phyloP scores from a whole-genome alignment of 805 yeast genomes.

The Ogataea nitratoaversa region DNA sequence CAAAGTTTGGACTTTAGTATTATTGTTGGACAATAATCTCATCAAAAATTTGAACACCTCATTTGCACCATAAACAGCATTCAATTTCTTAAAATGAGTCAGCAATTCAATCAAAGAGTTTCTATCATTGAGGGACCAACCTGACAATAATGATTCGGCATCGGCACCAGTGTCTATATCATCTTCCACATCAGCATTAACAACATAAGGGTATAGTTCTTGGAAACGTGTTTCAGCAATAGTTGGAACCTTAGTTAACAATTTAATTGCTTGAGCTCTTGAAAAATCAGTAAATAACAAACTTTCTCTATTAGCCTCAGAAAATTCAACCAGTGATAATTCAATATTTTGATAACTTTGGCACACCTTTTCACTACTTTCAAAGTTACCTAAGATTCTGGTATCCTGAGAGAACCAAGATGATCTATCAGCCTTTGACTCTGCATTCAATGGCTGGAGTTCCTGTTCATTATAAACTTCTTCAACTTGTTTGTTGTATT shows the following conservation, averaged over 20 bases:
- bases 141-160: constrained; percentile 19
- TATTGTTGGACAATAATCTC: constrained; percentile 56
- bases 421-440: constrained; percentile 7
- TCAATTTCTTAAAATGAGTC: constrained; percentile 59
- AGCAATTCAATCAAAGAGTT: constrained; percentile 58
- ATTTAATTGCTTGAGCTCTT: constrained; percentile 54
- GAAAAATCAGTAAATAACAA: constrained; percentile 39
- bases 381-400: constrained; percentile 40
- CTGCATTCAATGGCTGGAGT: constrained; percentile 5
- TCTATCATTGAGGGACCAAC: constrained; percentile 42
- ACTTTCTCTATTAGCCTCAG: constrained; percentile 35
- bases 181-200: constrained; percentile 33
- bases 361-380: constrained; percentile 25
- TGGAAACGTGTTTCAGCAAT: constrained; percentile 64
- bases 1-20: constrained; percentile 58
- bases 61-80: constrained; percentile 46
- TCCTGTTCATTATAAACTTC: constrained; percentile 16
- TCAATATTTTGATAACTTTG: constrained; percentile 32
- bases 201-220: constrained; percentile 55
- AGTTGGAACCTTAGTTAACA: constrained; percentile 54
- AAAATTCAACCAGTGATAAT: constrained; percentile 35
- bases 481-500: constrained; percentile 16
- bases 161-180: constrained; percentile 23
- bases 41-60: constrained; percentile 52
- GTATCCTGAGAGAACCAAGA: constrained; percentile 43